Evolutionary conservation across 179 eudicot species (phyloP).

Genomic region (Carnegiea gigantea): DNA sequence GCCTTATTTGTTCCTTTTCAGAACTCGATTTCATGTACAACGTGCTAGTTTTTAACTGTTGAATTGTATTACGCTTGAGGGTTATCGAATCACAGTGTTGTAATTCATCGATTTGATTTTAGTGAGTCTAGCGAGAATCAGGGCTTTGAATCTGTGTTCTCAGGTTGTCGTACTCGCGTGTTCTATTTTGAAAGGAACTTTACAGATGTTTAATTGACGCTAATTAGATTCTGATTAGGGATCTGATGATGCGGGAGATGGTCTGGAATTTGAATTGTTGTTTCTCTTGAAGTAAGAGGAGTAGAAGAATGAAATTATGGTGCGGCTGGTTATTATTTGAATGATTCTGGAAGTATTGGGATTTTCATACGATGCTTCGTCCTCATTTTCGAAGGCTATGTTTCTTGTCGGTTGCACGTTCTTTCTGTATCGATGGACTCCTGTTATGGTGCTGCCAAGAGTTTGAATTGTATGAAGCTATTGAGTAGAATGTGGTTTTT

Average conservation of each 20-base stretch:
- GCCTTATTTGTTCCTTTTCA: not conserved
- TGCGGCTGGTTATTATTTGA: not conserved
- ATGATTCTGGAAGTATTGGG: not conserved
- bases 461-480: not conserved
- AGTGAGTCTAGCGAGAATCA: not conserved
- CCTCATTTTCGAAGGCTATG: too few species aligned
- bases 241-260: not conserved
- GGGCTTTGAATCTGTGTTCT: not conserved
- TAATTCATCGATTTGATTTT: constrained; percentile 13
- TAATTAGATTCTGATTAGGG: not conserved
- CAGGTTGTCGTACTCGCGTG: not conserved
- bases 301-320: not conserved
- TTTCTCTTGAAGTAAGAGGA: not conserved
- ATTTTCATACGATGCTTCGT: not conserved
- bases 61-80: constrained; percentile 6
- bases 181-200: too few species aligned
- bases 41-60: not conserved
- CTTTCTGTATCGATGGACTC: too few species aligned
- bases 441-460: too few species aligned
- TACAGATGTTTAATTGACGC: not conserved
- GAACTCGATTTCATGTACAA: not conserved
- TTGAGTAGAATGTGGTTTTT: not conserved
- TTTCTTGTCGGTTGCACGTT: too few species aligned
- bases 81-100: constrained; percentile 9
- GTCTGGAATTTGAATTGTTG: not conserved